Conservation (phyloP, 768 basidiomycete genomes). For the Xerocomellus chrysenteron region DNA sequence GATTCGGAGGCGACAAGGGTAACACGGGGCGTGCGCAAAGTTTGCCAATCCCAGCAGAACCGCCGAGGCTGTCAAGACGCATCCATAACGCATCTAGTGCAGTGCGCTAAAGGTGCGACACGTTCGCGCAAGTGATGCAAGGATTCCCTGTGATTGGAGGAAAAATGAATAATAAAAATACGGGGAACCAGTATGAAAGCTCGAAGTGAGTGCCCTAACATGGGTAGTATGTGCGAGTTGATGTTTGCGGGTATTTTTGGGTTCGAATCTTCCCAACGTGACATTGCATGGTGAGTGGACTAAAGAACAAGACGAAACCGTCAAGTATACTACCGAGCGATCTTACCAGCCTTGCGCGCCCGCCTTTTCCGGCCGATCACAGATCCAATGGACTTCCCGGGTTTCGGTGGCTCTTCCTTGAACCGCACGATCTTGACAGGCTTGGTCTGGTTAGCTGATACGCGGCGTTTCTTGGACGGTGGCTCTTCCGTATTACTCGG, state of each 20-base stretch:
- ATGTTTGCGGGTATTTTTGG: neutral
- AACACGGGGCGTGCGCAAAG: no score
- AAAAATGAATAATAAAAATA: no score
- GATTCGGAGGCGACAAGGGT: no score
- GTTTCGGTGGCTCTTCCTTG: constrained; percentile 21
- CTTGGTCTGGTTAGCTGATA: constrained; percentile 25
- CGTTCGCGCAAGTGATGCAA: no score
- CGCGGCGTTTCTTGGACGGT: constrained; percentile 41
- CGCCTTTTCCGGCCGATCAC: constrained; percentile 82
- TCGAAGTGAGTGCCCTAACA: neutral
- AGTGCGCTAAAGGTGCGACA: no score
- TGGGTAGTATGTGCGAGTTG: neutral
- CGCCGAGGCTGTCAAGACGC: no score
- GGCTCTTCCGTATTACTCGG: constrained; percentile 30
- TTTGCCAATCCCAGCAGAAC: no score
- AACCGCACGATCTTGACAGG: constrained; percentile 22
- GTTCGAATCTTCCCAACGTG: neutral
- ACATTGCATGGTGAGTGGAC: neutral
- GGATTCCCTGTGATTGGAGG: no score
- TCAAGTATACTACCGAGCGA: constrained; percentile 11
- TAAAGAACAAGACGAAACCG: neutral
- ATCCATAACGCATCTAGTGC: no score
- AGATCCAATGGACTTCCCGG: constrained; percentile 54
- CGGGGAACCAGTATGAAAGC: neutral
- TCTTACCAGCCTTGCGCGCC: constrained; percentile 47